Base-by-base conservation (phyloP, 495 filamentous ascomycete genomes). In the Neurospora intermedia region DNA sequence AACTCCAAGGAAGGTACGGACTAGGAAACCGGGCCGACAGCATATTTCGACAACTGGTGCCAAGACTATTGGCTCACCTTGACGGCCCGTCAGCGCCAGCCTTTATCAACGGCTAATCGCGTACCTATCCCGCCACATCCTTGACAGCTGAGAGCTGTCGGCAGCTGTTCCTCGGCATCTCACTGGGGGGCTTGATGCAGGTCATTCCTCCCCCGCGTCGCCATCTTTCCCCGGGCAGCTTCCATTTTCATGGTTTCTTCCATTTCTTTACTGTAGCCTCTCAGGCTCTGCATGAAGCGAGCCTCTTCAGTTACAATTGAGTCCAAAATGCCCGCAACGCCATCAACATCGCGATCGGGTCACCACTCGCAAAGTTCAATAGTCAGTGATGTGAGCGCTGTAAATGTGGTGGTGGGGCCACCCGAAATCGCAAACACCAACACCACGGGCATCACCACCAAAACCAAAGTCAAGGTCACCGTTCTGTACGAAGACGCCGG, bases 11-110 rank as follows among this genome's bases (percentile, higher is more conserved):
- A 54, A 54, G 20, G 23, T 31, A 31, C 23, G 13, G 31, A 62
- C n/a, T 1, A 1, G 18, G 54, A 31, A 35, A 6, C 54, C 54
- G 54, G 54, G 54, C 54, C 27, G 27, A 1, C 27, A 66, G 15
- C 13, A 16, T 5, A 15, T 2, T 66, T 0, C 18, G 13, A 3
- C 54, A 66, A 0, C 6, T 66, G 54, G 13, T 7, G 20, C 11
- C 0, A 35, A 9, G 54, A 9, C 27, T 0, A 11, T 2, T 0
- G 0, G 40, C 6, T 7, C 1, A 1, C 6, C 1, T 35, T 62
- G 15, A 7, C 54, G 54, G 54, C 27, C 54, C 54, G 54, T 3
- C 27, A 35, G 23, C 2, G 7, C 9, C 40, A 6, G 9, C 20
- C 27, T 5, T 15, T 27, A 59, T 35, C 54, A 8, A 15, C 10